These are phyloP conservation scores for Batkoa obscura DNA, from an alignment of 371 early-diverging fungal species.

Conservation along the genomic window DNA sequence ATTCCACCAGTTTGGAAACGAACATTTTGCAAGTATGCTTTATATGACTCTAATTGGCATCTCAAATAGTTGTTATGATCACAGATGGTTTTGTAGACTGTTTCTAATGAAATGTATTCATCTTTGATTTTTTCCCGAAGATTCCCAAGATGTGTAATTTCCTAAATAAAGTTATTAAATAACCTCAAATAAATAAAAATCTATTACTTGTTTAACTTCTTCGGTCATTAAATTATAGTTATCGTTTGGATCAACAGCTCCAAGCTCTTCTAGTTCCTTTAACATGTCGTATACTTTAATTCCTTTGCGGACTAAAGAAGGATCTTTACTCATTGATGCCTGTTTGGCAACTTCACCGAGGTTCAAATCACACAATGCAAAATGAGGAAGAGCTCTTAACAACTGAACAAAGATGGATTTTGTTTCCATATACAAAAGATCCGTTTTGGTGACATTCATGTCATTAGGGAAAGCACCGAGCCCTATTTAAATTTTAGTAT, in stretches of 20 bases:
- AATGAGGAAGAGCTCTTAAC: conserved; percentile 58
- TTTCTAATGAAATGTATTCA: conserved; percentile 53
- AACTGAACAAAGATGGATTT: conserved; percentile 85
- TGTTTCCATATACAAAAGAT: conserved; percentile 86
- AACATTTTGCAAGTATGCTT: conserved; percentile 86
- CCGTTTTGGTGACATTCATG: conserved; percentile 72
- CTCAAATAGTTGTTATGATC: conserved; percentile 84
- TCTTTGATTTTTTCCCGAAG: conserved; percentile 64
- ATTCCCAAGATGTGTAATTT: conserved; percentile 75
- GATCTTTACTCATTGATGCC: conserved; percentile 71
- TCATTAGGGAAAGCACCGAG: conserved; percentile 17
- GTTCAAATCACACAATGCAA: conserved; percentile 24
- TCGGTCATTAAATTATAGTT: conserved; percentile 62
- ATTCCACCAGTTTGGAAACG: conserved; percentile 50
- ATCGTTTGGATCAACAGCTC: conserved; percentile 56
- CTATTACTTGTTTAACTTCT: conserved; percentile 41
- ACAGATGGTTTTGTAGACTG: conserved; percentile 76
- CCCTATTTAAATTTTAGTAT: background rate
- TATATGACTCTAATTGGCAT: conserved; percentile 80
- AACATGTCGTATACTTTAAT: conserved; percentile 86
- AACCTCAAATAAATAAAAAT: no score
- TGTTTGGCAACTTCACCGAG: conserved; percentile 61
- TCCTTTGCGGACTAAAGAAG: conserved; percentile 68
- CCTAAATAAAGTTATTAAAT: conserved; percentile 16
- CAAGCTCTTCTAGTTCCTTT: conserved; percentile 54